Evolutionary conservation across 495 filamentous ascomycete genomes (phyloP).

Genomic region (Rusavskia elegans): DNA sequence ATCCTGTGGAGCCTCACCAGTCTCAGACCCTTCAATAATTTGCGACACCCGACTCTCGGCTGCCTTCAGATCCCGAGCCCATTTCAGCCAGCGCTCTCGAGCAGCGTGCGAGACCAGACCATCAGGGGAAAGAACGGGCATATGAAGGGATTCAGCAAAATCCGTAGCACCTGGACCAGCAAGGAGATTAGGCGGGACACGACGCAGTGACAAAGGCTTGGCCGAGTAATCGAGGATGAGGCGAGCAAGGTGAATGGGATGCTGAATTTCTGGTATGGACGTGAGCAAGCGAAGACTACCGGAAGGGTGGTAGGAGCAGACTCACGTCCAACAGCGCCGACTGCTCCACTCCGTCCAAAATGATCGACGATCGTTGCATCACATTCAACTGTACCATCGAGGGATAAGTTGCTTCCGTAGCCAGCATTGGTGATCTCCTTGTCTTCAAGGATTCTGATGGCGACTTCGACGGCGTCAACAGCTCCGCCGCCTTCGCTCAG

Average conservation of each 20-base stretch:
- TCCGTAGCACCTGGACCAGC: constrained; percentile 69
- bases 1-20: not conserved
- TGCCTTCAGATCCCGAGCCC: constrained; percentile 53
- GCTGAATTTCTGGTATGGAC: constrained; percentile 55
- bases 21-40: not conserved
- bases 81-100: constrained; percentile 54
- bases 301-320: not conserved
- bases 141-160: constrained; percentile 65
- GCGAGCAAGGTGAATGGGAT: constrained; percentile 79
- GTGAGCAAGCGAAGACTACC: not conserved
- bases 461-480: constrained; percentile 83
- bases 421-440: constrained; percentile 92
- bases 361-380: constrained; percentile 90
- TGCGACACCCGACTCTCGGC: not conserved
- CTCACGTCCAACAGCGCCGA: constrained; percentile 78
- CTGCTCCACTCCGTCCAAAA: constrained; percentile 77
- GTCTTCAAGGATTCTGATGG: constrained; percentile 75
- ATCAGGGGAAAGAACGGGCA: constrained; percentile 55
- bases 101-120: constrained; percentile 58
- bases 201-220: constrained; percentile 55
- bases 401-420: constrained; percentile 85
- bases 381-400: constrained; percentile 81
- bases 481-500: constrained; percentile 63
- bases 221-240: constrained; percentile 61
- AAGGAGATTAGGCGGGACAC: constrained; percentile 85